Conservation (phyloP, 1,284 basidiomycete species). For the Papiliotrema nemorosa region DNA sequence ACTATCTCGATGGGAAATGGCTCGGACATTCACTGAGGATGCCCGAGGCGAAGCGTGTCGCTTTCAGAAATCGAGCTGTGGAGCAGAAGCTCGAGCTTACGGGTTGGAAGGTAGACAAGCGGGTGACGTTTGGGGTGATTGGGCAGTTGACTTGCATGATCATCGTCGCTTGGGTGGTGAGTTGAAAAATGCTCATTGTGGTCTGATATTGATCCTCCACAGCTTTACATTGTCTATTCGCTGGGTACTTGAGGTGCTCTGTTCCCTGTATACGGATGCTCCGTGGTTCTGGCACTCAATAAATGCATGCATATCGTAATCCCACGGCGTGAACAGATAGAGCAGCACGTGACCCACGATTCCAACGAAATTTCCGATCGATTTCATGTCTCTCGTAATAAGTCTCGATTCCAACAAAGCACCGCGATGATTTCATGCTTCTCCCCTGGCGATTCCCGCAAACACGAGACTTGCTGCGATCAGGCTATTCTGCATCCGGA, state of each 20-base stretch:
- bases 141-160: slow-evolving; percentile 20
- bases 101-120: slow-evolving; percentile 23
- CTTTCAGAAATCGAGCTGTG: slow-evolving; percentile 20
- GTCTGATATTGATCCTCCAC: not conserved
- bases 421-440: too few relatives aligned
- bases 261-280: not conserved
- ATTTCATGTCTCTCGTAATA: too few relatives aligned
- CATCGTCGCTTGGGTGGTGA: slow-evolving; percentile 30
- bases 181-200: slow-evolving; percentile 8
- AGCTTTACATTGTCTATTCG: slow-evolving; percentile 8
- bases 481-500: too few relatives aligned
- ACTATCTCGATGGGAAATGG: slow-evolving; percentile 38
- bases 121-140: slow-evolving; percentile 11
- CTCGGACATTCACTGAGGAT: slow-evolving; percentile 42
- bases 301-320: too few relatives aligned
- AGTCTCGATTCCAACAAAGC: too few relatives aligned
- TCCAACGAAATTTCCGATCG: too few relatives aligned
- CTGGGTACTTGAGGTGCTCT: slow-evolving; percentile 6
- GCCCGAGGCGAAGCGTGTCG: slow-evolving; percentile 36
- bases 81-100: slow-evolving; percentile 16
- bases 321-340: too few relatives aligned
- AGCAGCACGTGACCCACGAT: too few relatives aligned
- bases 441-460: too few relatives aligned
- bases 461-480: too few relatives aligned
- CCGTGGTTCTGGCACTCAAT: not conserved